phyloP scores from a whole-genome alignment of 495 filamentous ascomycete species.

The Talaromyces borbonicus region DNA sequence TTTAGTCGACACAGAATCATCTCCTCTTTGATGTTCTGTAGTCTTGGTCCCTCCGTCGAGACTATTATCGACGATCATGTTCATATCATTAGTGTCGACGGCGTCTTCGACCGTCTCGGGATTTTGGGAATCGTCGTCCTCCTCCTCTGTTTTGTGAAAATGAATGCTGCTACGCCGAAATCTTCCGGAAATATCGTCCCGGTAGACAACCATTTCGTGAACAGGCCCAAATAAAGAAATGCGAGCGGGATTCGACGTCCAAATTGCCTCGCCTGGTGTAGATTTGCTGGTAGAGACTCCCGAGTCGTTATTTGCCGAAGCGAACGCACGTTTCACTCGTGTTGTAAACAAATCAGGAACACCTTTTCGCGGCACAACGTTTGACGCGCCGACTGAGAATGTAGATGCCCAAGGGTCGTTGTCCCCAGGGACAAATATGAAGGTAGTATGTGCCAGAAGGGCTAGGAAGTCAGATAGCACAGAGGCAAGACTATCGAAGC shows the following conservation, averaged over 20 bases:
- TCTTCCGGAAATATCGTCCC: slow-evolving; percentile 74
- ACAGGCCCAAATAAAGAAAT: slow-evolving; percentile 73
- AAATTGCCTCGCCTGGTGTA: slow-evolving; percentile 61
- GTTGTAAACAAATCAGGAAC: slow-evolving; percentile 85
- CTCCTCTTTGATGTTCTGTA: not conserved
- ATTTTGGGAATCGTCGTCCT: slow-evolving; percentile 12
- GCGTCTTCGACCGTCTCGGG: slow-evolving; percentile 13
- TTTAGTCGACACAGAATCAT: slow-evolving; percentile 3
- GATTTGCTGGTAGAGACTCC: slow-evolving; percentile 31
- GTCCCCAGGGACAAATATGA: slow-evolving; percentile 89
- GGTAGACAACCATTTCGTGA: slow-evolving; percentile 75
- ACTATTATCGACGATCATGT: slow-evolving; percentile 9
- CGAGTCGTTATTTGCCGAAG: slow-evolving; percentile 59
- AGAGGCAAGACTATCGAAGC: slow-evolving; percentile 77
- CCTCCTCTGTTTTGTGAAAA: slow-evolving; percentile 20
- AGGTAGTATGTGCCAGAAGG: slow-evolving; percentile 67
- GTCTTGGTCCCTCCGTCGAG: slow-evolving; percentile 39
- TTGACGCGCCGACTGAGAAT: slow-evolving; percentile 74
- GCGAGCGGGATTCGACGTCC: slow-evolving; percentile 78
- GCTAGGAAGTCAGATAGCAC: slow-evolving; percentile 78
- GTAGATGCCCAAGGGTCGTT: slow-evolving; percentile 90
- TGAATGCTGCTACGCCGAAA: slow-evolving; percentile 65
- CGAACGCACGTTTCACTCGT: slow-evolving; percentile 68
- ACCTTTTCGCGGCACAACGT: slow-evolving; percentile 57
- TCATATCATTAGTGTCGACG: not conserved